A percentile compares a stretch with the other conserved stretches of the same genome.
phyloP scores from a whole-genome alignment of 2,329 filamentous ascomycete genomes.

The Fusarium ramigenum region DNA sequence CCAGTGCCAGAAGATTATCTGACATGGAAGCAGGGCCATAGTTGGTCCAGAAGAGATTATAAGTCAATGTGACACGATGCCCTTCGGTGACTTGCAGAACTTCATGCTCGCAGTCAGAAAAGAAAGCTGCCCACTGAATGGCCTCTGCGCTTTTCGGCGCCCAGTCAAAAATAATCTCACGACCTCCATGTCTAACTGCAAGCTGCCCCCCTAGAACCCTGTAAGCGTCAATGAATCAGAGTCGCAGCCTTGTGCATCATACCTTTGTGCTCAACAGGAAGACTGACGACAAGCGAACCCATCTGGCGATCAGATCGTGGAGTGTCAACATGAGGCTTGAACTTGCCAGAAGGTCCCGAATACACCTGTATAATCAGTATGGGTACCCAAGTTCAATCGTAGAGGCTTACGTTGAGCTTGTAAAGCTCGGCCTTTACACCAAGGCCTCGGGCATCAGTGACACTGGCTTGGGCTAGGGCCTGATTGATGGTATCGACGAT shows the following conservation, averaged over 20 bases:
- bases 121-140: conserved; percentile 62
- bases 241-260: fast-evolving
- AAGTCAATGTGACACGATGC: conserved; percentile 62
- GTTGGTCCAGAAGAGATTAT: conserved; percentile 59
- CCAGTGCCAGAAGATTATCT: not conserved
- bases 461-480: conserved; percentile 49
- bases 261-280: conserved; percentile 48
- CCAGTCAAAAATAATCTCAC: conserved; percentile 55
- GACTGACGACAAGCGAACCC: conserved; percentile 63
- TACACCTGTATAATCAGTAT: conserved; percentile 53
- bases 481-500: conserved; percentile 63
- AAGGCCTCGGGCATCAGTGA: conserved; percentile 11
- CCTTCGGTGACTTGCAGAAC: conserved; percentile 59
- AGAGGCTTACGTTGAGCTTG: conserved; percentile 60
- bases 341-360: conserved; percentile 59
- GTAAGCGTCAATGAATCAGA: not conserved
- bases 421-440: conserved; percentile 63
- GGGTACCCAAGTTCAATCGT: fast-evolving
- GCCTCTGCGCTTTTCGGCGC: conserved; percentile 4
- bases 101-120: conserved; percentile 63
- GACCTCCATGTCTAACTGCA: conserved; percentile 52
- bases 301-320: conserved; percentile 59
- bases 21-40: conserved; percentile 44
- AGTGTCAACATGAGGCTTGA: conserved; percentile 63
- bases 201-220: conserved; percentile 51